Percentiles rank a stretch among this genome's conserved stretches.
phyloP scores from a whole-genome alignment of 768 basidiomycete species.

The Imleria badia region DNA sequence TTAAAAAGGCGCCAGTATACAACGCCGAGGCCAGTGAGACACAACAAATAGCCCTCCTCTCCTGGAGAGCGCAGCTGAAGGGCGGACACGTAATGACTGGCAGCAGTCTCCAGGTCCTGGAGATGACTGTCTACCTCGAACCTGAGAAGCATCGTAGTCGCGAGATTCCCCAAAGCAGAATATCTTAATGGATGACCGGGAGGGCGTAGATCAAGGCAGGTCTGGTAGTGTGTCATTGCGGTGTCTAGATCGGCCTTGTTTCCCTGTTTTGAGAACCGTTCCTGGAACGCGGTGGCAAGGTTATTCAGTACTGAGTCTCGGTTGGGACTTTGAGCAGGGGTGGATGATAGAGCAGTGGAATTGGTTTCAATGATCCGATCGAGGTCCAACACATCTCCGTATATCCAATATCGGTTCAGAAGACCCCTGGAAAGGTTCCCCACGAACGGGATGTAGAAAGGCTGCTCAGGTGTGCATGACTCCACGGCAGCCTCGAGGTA shows the following conservation, averaged over 20 bases:
- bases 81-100: conserved; percentile 8
- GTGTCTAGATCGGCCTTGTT: conserved; percentile 17
- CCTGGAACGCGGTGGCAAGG: conserved; percentile 13
- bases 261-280: conserved; percentile 17
- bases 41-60: conserved; percentile 6
- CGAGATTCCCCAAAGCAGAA: conserved; percentile 20
- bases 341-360: conserved; percentile 5
- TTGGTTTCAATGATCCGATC: conserved; percentile 14
- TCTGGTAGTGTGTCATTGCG: conserved; percentile 13
- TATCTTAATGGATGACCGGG: conserved; percentile 17
- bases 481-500: conserved; percentile 13
- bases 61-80: conserved; percentile 17
- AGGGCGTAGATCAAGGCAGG: conserved; percentile 22
- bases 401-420: conserved; percentile 16
- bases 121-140: conserved; percentile 24
- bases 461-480: conserved; percentile 7
- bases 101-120: conserved; percentile 26
- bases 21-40: conserved; percentile 14
- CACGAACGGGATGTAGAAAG: conserved; percentile 16
- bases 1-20: conserved; percentile 3
- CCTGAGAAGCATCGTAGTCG: conserved; percentile 15
- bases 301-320: conserved; percentile 26
- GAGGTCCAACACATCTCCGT: conserved; percentile 23
- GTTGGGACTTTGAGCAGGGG: conserved; percentile 3
- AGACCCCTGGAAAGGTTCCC: conserved; percentile 19